A percentile compares a stretch with the other conserved stretches of the same genome.
phyloP scores from a whole-genome alignment of 2,329 filamentous ascomycete genomes.

The Pestalotiopsis sp. region DNA sequence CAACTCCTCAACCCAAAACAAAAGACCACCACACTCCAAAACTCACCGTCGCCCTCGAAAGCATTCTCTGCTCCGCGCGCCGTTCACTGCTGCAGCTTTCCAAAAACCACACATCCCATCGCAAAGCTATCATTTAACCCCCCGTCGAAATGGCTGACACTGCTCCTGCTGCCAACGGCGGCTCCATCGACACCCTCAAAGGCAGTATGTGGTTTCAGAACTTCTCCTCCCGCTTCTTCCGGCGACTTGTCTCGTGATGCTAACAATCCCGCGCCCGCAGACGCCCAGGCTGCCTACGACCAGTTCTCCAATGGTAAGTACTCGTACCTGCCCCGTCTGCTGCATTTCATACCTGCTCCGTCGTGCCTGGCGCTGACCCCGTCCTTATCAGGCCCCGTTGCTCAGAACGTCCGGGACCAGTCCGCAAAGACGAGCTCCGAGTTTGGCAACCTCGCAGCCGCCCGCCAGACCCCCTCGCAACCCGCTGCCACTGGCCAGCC shows the following conservation, averaged over 20 bases:
- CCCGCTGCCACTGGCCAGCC: constrained; percentile 61
- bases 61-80: not conserved
- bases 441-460: constrained; percentile 57
- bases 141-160: constrained; percentile 42
- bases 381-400: constrained; percentile 51
- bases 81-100: not conserved
- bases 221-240: constrained; percentile 11
- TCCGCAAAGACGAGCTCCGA: constrained; percentile 54
- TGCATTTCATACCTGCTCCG: not conserved
- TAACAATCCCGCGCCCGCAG: constrained; percentile 27
- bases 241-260: constrained; percentile 30
- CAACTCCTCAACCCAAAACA: not conserved
- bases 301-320: constrained; percentile 47
- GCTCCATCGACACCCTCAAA: constrained; percentile 48
- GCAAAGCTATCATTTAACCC: constrained; percentile 1
- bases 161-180: constrained; percentile 45
- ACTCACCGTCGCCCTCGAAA: not conserved
- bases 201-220: constrained; percentile 44
- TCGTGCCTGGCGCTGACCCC: not conserved
- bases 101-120: not conserved
- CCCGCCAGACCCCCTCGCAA: constrained; percentile 54
- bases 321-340: not conserved
- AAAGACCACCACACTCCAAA: not conserved
- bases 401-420: constrained; percentile 59
- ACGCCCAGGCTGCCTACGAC: constrained; percentile 49